Percentiles rank a stretch among this genome's conserved stretches.
These are phyloP conservation scores for Gnomoniopsis sp. DNA, from an alignment of 2,329 filamentous ascomycete species.

Conservation along the genomic window DNA sequence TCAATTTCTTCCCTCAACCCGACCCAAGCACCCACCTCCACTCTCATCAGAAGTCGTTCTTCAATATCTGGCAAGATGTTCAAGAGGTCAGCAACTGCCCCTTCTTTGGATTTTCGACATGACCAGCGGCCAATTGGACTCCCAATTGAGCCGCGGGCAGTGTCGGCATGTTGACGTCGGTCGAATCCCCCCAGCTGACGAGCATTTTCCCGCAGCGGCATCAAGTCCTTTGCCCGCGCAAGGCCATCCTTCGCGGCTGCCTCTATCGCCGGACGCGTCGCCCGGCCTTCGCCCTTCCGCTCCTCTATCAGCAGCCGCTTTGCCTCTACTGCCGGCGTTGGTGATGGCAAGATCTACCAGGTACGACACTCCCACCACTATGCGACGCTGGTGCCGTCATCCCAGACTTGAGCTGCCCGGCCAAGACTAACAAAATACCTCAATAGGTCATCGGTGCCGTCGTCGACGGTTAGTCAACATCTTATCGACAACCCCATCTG, in stretches of 20 bases:
- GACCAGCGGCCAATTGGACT: slow-evolving; percentile 39
- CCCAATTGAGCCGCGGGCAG: slow-evolving; percentile 46
- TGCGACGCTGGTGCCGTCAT: neutral
- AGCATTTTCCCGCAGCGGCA: slow-evolving; percentile 51
- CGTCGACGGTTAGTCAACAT: slow-evolving; percentile 77
- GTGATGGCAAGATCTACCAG: slow-evolving; percentile 69
- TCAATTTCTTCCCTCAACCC: slow-evolving; percentile 37
- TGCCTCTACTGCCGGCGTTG: slow-evolving; percentile 55
- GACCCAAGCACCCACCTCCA: slow-evolving; percentile 41
- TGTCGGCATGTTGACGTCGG: slow-evolving; percentile 10
- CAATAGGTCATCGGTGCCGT: slow-evolving; percentile 96
- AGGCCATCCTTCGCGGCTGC: slow-evolving; percentile 56
- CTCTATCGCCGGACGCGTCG: slow-evolving; percentile 53
- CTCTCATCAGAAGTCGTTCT: slow-evolving; percentile 60
- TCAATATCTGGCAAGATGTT: slow-evolving; percentile 74
- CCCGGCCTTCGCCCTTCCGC: slow-evolving; percentile 54
- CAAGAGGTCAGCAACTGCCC: slow-evolving; percentile 65
- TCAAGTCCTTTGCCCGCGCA: slow-evolving; percentile 54
- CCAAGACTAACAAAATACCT: slow-evolving; percentile 55
- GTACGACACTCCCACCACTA: slow-evolving; percentile 35
- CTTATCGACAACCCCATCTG: neutral
- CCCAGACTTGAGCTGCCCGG: neutral
- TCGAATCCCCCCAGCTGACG: slow-evolving; percentile 17
- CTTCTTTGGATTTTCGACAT: slow-evolving; percentile 25
- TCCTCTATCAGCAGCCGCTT: slow-evolving; percentile 54